Conservation (phyloP, 176 grass and related monocot species). For the Oryza glumipatula region DNA sequence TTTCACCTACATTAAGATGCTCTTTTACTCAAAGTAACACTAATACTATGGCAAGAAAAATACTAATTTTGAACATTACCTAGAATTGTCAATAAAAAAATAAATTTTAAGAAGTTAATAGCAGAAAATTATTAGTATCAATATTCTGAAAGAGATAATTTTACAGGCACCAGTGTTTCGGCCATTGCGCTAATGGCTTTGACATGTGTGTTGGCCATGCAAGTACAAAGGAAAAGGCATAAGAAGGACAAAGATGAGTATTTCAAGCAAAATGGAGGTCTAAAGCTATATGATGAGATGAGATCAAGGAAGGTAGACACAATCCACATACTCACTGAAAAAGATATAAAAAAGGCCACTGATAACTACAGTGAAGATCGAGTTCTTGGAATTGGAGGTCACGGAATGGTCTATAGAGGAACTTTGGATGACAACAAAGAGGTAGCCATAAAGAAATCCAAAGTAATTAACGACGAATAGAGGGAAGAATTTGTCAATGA, state of each 20-base stretch:
- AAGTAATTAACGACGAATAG: conserved; percentile 18
- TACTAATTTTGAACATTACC: neutral
- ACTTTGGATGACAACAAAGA: neutral
- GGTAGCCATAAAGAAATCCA: conserved; percentile 40
- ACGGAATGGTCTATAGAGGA: conserved; percentile 32
- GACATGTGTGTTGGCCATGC: neutral
- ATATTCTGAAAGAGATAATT: neutral
- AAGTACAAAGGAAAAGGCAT: conserved; percentile 25
- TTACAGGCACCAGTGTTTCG: conserved; percentile 1
- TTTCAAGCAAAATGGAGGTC: conserved; percentile 29
- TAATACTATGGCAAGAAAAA: neutral
- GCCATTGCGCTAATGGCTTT: neutral
- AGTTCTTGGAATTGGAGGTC: conserved; percentile 35
- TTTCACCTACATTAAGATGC: neutral
- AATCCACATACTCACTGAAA: conserved; percentile 4
- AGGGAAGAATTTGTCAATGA: conserved; percentile 45
- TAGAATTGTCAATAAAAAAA: neutral
- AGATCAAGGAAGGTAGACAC: conserved; percentile 37
- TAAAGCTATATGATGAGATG: conserved; percentile 48
- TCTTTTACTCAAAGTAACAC: neutral
- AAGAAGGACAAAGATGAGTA: conserved; percentile 28
- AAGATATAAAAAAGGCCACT: conserved; percentile 34
- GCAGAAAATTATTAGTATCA: neutral
- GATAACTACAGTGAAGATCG: conserved; percentile 17
- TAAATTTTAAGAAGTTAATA: neutral